Evolutionary conservation across 108 stramenopile species (phyloP).

Genomic region (Poteriospumella lacustris): DNA sequence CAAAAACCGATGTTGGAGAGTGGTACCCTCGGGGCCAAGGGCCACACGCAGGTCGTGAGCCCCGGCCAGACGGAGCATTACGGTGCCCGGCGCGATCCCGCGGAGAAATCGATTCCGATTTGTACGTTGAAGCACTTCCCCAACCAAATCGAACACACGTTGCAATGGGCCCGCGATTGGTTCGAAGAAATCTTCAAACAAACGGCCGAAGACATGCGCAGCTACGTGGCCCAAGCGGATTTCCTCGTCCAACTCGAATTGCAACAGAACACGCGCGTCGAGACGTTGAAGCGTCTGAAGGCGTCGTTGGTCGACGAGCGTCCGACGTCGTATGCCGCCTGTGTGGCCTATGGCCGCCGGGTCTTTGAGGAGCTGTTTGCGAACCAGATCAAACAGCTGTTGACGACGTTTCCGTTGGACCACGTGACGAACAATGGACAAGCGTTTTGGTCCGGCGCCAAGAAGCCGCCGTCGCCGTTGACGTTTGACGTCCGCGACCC

Average conservation of each 20-base stretch:
- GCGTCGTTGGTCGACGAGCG: constrained; percentile 74
- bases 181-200: constrained; percentile 97
- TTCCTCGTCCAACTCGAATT: constrained; percentile 67
- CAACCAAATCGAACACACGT: constrained; percentile 92
- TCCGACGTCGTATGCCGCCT: constrained; percentile 81
- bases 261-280: constrained; percentile 82
- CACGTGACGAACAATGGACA: constrained; percentile 47
- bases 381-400: constrained; percentile 86
- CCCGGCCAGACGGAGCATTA: constrained; percentile 95
- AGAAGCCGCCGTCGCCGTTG: constrained; percentile 84
- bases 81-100: constrained; percentile 86
- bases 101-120: constrained; percentile 93
- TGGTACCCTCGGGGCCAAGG: constrained; percentile 96
- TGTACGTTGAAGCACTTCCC: constrained; percentile 99
- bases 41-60: constrained; percentile 89
- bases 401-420: constrained; percentile 90
- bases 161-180: constrained; percentile 98
- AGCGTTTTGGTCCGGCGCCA: constrained; percentile 61
- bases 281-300: constrained; percentile 71
- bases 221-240: constrained; percentile 71
- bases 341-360: constrained; percentile 84
- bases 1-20: constrained; percentile 92
- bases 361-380: constrained; percentile 87
- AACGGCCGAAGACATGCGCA: constrained; percentile 83
- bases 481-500: constrained; percentile 69